Evolutionary conservation across 78 protist species (phyloP).

Genomic region (Paratrimastix pyriformis): DNA sequence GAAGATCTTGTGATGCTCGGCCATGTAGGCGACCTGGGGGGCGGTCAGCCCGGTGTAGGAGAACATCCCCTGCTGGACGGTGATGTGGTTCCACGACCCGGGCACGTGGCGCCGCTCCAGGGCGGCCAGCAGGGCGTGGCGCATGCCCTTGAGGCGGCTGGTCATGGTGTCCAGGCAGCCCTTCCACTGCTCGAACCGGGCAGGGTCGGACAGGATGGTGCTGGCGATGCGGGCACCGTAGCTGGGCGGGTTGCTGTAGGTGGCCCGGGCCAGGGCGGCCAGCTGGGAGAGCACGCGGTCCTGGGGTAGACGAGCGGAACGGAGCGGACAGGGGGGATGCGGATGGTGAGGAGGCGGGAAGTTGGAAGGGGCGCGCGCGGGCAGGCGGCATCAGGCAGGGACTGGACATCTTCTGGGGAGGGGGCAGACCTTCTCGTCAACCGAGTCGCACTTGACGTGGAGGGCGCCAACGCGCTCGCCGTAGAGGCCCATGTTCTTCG

Average conservation of each 20-base stretch:
- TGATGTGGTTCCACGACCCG: constrained; percentile 84
- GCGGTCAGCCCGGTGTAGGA: constrained; percentile 72
- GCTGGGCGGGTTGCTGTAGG: constrained; percentile 89
- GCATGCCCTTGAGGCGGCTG: constrained; percentile 65
- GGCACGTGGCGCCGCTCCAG: constrained; percentile 24
- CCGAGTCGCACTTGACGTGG: constrained; percentile 16
- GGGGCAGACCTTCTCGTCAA: constrained; percentile 21
- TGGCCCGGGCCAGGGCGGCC: constrained; percentile 52
- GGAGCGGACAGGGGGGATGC: neutral
- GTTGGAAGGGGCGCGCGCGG: neutral
- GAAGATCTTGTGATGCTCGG: constrained; percentile 55
- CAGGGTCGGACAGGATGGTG: constrained; percentile 48
- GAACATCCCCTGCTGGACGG: constrained; percentile 96
- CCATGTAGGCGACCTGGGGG: constrained; percentile 18
- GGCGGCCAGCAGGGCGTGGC: constrained; percentile 50
- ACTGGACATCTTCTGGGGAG: constrained; percentile 15
- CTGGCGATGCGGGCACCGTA: constrained; percentile 90
- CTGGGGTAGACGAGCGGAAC: too few species aligned
- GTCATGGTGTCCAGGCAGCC: constrained; percentile 20
- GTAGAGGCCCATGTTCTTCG: constrained; percentile 97
- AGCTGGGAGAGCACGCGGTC: neutral
- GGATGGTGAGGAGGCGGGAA: neutral
- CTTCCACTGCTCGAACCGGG: constrained; percentile 28
- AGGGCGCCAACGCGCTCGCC: constrained; percentile 73
- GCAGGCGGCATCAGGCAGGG: constrained; percentile 51